These are phyloP conservation scores for Trichaptum fuscoviolaceum DNA, from an alignment of 768 basidiomycete genomes.

Conservation along the genomic window DNA sequence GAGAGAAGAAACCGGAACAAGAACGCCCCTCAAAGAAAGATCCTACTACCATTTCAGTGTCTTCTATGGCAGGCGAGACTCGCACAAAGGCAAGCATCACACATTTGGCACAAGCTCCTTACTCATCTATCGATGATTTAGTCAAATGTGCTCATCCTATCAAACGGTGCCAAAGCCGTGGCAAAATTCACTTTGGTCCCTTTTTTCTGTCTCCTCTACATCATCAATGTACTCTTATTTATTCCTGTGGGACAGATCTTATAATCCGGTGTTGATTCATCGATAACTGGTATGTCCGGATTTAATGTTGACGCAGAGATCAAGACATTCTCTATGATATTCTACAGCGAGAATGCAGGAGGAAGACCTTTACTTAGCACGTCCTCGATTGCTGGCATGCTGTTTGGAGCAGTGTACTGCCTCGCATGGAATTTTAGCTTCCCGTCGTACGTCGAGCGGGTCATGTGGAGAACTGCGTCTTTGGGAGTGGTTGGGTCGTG, in stretches of 20 bases:
- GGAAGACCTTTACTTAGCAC: background rate
- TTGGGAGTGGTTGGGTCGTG: background rate
- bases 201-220: no score
- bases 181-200: no score
- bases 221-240: no score
- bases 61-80: no score
- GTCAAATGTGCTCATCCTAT: no score
- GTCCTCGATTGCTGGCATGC: background rate
- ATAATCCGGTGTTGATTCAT: background rate
- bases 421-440: background rate
- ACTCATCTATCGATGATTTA: no score
- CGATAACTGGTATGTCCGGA: background rate
- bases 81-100: no score
- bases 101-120: no score
- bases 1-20: no score
- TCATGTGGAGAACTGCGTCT: constrained; percentile 7
- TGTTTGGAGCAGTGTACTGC: background rate
- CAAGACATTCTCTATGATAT: background rate
- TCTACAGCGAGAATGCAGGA: background rate
- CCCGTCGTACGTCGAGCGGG: background rate
- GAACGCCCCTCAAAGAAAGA: no score
- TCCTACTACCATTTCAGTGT: no score
- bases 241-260: background rate
- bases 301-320: background rate
- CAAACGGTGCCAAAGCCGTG: no score